Percentiles rank a stretch among this genome's conserved stretches.
phyloP scores from a whole-genome alignment of 306 rosid species.

The Leucaena leucocephala region DNA sequence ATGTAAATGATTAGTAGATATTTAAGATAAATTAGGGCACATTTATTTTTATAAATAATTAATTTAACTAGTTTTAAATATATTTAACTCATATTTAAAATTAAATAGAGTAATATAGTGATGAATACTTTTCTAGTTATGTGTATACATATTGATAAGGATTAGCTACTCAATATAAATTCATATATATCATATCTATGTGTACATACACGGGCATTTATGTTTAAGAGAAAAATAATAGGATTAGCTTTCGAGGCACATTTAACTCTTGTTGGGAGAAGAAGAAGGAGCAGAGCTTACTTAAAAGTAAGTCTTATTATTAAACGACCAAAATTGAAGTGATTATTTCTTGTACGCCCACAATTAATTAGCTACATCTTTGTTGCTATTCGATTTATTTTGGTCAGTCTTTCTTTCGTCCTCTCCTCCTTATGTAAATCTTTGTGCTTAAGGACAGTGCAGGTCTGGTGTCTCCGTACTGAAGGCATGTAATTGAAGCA shows the following conservation, averaged over 20 bases:
- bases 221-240: constrained; percentile 40
- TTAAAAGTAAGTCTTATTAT: constrained; percentile 25
- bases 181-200: neutral
- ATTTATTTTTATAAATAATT: no score
- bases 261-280: constrained; percentile 26
- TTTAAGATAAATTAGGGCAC: no score
- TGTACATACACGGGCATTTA: constrained; percentile 29
- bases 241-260: constrained; percentile 21
- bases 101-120: neutral
- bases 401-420: constrained; percentile 26
- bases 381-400: constrained; percentile 14
- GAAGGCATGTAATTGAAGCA: constrained; percentile 28
- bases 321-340: constrained; percentile 35
- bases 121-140: neutral
- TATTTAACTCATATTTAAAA: no score
- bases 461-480: constrained; percentile 36
- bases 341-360: constrained; percentile 37
- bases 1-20: no score
- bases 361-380: constrained; percentile 25
- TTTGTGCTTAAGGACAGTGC: constrained; percentile 18
- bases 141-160: constrained; percentile 49
- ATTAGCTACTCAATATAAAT: constrained; percentile 38
- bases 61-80: no score
- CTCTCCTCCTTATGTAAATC: constrained; percentile 25
- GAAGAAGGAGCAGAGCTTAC: constrained; percentile 40